Base-by-base conservation (phyloP, 306 rosid genomes). In the Citrullus amarus region DNA sequence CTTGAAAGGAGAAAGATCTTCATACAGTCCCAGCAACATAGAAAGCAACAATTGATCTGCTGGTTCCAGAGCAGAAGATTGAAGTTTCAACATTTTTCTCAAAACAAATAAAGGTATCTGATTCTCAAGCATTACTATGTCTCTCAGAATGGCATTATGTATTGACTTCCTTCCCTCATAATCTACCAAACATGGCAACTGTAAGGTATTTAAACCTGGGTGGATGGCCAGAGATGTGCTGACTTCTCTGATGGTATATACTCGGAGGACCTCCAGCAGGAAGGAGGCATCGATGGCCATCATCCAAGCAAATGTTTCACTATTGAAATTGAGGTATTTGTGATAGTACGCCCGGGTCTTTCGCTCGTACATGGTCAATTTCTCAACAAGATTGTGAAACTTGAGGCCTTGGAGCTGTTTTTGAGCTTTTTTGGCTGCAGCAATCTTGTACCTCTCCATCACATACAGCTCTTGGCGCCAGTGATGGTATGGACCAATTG, bases 261-360 rank as follows among this genome's bases (percentile, higher is more conserved):
- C 77, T 67, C 83, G 88, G 81, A 91, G 90, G 76, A 93, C 80
- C 75, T 93, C 96, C 0, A 90, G 93, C 82, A 93, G 81, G 78
- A 93, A 91, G 0, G 89, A 90, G 34, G 93, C 93, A 22, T 90
- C 96, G 4, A 89, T 85, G 2, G 87, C 88, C 88, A 93, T 86
- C 90, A 87, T 90, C 97, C 98, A 93, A 48, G 87, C 88, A 59
- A 90, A 68, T 0, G 92, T 93, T 80, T 93, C 97, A 1, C 90
- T 85, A 20, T 83, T 86, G 76, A 91, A 85, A 46, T 90, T 88
- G 79, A 93, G 81, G 86, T 79, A 91, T 84, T 86, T 91, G 86
- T 91, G 97, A 79, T 90, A 93, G 79, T 88, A 90, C 16, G 87
- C 80, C 57, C 96, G 79, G 65, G 85, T 87, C 43, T 75, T 84